Evolutionary conservation across 371 early-diverging fungal species (phyloP), one percentile per base, ranked within the genome.

Genomic region (Saksenaea vasiformis): DNA sequence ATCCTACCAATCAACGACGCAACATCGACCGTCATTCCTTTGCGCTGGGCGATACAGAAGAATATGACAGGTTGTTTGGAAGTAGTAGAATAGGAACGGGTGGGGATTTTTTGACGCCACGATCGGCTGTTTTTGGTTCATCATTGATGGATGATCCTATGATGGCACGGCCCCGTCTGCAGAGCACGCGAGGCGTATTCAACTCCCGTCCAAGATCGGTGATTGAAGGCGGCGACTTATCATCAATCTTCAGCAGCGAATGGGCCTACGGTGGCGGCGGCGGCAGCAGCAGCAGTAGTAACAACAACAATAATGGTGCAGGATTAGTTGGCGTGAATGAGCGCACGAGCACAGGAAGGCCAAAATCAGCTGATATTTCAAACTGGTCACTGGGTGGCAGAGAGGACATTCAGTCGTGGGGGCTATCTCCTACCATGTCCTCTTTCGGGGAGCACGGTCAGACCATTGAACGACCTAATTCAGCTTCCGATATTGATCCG

Each of bases 21-120:
- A 71, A 83, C 28, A 79, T 81, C 53, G 91, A 91, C 62, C 86
- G 92, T 55, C 90, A 91, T 68, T 90, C 91, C 3, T 84, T 88
- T 61, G 82, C 87, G 3, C 72, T 85, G 15, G 83, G 81, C 8
- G 84, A 84, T 39, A 80, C 78, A 15, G 79, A 83, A 55, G 86
- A 83, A 61, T 82, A 79, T 41, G 73, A 67, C 47, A 68, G 76
- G 24, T 57, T 82, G 19, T 77, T 79, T 54, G 58, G 76, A 3
- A 60, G 66, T 39, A 41, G 43, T 41, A 41, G 43, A 17, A 41
- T 41, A 14, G 43, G 43, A 17, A 14, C 43, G 43, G 19, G 43
- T 41, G 17, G 43, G 19, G 43, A 41, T 41, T 41, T 41, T 17
- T 17, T 41, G 43, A 41, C 43, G 19, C 43, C 43, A n/a, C 43